These are phyloP conservation scores for Solanum corneliomulleri DNA, from an alignment of 257 asterid genomes.

Conservation along the genomic window DNA sequence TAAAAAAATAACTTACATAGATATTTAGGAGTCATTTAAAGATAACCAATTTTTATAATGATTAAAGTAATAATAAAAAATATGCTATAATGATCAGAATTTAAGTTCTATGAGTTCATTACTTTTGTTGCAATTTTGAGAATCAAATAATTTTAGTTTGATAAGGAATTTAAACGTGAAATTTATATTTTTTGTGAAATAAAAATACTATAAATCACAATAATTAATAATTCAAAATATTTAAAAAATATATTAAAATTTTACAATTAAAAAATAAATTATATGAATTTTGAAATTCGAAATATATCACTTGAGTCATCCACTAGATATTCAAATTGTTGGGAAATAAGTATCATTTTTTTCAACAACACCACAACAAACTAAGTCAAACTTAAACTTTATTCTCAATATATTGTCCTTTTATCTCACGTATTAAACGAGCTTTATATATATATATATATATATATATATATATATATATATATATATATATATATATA, in stretches of 20 bases:
- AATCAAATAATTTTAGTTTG: not conserved
- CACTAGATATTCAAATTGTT: not conserved
- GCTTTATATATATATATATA: no score
- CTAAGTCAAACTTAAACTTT: not conserved
- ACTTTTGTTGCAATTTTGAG: not conserved
- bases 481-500: no score
- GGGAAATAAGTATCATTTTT: not conserved
- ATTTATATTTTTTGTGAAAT: no score
- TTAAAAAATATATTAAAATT: no score
- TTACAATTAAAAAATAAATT: no score
- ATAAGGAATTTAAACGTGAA: accelerated
- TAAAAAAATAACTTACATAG: not conserved
- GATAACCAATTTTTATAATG: not conserved
- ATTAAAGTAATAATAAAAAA: no score
- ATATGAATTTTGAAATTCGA: no score
- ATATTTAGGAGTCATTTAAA: not conserved
- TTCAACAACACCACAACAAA: not conserved
- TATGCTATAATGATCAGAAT: not conserved
- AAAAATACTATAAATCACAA: not conserved
- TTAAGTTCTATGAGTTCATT: no score
- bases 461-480: no score
- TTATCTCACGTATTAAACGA: not conserved
- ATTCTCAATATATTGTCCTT: no score
- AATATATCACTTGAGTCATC: not conserved
- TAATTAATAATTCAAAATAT: no score